Base-by-base conservation (phyloP, 2,329 filamentous ascomycete genomes). In the Amphichorda felina region DNA sequence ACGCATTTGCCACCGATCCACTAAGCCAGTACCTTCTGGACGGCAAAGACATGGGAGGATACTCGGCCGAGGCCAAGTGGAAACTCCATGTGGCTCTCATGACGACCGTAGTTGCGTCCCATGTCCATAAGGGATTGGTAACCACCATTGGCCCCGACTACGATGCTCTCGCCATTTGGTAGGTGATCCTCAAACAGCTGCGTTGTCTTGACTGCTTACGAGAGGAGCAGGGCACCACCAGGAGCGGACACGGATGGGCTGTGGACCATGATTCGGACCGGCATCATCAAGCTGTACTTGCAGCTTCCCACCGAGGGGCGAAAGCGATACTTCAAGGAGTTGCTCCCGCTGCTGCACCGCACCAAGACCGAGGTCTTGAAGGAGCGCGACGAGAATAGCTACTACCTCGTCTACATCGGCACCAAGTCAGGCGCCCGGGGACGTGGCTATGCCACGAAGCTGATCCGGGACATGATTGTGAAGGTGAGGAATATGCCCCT, bases 401-500 rank as follows among this genome's bases (percentile, higher is more conserved):
- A 83, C 69, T 91, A 91, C 55, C 75, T 93, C 37, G 82, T 87
- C 33, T 91, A 89, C 56, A 66, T 93, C 41, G 85, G 84, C 42
- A 87, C 82, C 34, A 81, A 78, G 54, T 75, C 80, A 24, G 67
- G 65, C 41, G 75, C 78, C 4, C 73, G 80, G 41, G 75, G 82
- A 33, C 78, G 78, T 46, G 84, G 85, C 9, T 84, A 84, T 54
- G 82, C 76, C 13, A 68, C 68, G 45, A 79, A 75, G 59, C 66
- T 88, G 42, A 74, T 91, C 43, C 68, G 77, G 53, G 66, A 83
- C 51, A 78, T 86, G 59, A 76, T 79, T 35, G 60, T 57, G 30
- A 66, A 68, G 63, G 77, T 79, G 57, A 19, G 31, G 4, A 13
- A 17, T 33, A 7, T 17, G 13, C 5, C 16, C 6, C 30, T 17